A percentile compares a stretch with the other conserved stretches of the same genome.
Conservation (phyloP, 768 basidiomycete genomes). For the Suillus luteus region DNA sequence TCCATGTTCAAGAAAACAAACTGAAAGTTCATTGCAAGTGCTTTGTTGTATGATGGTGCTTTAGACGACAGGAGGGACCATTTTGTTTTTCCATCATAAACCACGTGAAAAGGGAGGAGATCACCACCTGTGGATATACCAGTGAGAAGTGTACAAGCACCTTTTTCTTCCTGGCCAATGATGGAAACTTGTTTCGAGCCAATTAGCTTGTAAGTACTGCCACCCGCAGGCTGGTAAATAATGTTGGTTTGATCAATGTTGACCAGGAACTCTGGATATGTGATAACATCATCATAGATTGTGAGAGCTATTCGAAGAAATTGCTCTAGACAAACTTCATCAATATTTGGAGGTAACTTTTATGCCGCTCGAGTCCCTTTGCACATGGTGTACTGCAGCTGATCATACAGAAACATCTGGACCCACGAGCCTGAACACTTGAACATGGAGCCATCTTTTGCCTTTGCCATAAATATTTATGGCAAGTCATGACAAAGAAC, state of each 20-base stretch:
- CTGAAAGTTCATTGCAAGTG: too few species aligned
- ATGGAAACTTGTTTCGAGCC: slow-evolving; percentile 37
- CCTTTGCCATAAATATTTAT: too few species aligned
- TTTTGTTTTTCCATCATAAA: too few species aligned
- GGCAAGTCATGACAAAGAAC: too few species aligned
- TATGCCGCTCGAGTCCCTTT: too few species aligned
- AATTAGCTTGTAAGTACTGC: not conserved
- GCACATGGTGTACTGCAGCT: too few species aligned
- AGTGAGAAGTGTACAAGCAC: slow-evolving; percentile 40
- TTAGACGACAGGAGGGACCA: too few species aligned
- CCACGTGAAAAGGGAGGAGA: slow-evolving; percentile 23
- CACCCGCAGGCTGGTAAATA: slow-evolving; percentile 28
- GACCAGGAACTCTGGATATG: slow-evolving; percentile 22
- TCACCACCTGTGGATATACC: slow-evolving; percentile 30
- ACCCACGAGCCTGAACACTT: too few species aligned
- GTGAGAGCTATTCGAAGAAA: not conserved
- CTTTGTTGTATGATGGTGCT: too few species aligned
- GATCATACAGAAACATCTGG: too few species aligned
- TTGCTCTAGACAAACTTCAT: not conserved
- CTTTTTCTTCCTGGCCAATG: slow-evolving; percentile 39
- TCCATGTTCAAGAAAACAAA: too few species aligned
- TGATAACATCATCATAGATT: not conserved
- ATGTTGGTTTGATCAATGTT: slow-evolving; percentile 41
- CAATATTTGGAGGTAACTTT: not conserved
- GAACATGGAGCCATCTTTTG: too few species aligned